Base-by-base conservation (phyloP, 1,284 basidiomycete species). In the Ustilago nuda region DNA sequence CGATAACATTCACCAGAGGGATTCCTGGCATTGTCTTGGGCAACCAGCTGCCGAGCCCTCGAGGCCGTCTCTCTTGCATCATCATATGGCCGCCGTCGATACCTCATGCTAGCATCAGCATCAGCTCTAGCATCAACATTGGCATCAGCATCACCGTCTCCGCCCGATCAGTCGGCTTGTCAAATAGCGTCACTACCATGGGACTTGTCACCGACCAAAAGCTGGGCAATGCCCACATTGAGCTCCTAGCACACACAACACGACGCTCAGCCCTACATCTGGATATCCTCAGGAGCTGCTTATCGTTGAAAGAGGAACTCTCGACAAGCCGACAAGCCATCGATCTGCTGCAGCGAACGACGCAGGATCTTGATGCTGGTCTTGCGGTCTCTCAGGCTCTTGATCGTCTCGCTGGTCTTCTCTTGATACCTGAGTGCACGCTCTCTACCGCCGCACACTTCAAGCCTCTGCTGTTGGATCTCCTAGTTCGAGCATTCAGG, bases 381-480 rank as follows among this genome's bases (percentile, higher is more conserved):
- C 0, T 19, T 46, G 36, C 77, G 11, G 30, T 35, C 8, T 46
- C 61, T 27, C 15, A 56, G 19, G 56, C 84, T 2, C 63, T 86
- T 41, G 61, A 82, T 50, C 70, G 69, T 9, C 43, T 86, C 32
- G 73, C 82, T 2, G 58, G 70, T 8, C 70, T 87, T 12, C 76
- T 86, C 0, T 67, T 86, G 51, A 63, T 73, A 15, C 82, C 83
- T 0, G 53, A 60, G 1, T 70, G 82, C 53, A 83, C 84, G 1
- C 19, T 76, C 19, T 57, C 60, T 9, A 75, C 86, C 17, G 77
- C 83, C 15, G 61, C 79, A 7, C 61, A 69, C 1, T 85, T 84
- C 70, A 74, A 82, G 33, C 84, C 86, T 3, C 17, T 86, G 13
- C 77, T 84, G 17, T 32, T 78, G 27, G 83, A 86, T n/a, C 71